Percentiles rank a stretch among this genome's conserved stretches.
These are phyloP conservation scores for Saxispiralis lemnorum DNA, from an alignment of 495 filamentous ascomycete species.

Conservation along the genomic window DNA sequence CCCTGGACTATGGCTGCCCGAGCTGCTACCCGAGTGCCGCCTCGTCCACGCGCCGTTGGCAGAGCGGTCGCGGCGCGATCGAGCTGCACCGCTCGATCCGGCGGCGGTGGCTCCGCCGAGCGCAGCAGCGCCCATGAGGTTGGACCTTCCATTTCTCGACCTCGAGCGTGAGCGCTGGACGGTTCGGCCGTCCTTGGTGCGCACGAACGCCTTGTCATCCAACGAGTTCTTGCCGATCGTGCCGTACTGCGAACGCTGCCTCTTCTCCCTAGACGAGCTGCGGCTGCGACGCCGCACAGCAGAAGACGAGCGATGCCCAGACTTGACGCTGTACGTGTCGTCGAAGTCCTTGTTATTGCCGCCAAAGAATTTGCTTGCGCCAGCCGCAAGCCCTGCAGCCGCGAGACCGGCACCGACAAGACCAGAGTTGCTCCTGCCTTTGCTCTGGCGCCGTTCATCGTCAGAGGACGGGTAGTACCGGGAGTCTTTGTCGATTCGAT, in stretches of 20 bases:
- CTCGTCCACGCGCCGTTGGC: constrained; percentile 6
- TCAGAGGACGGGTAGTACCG: constrained; percentile 42
- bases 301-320: constrained; percentile 31
- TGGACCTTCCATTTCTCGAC: constrained; percentile 27
- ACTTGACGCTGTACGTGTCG: constrained; percentile 40
- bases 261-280: constrained; percentile 9
- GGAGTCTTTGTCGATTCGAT: constrained; percentile 37
- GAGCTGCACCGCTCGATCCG: constrained; percentile 15
- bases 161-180: constrained; percentile 26
- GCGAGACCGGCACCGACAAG: constrained; percentile 35
- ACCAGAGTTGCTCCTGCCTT: constrained; percentile 23
- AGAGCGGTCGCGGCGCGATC: not conserved
- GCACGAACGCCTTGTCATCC: constrained; percentile 7
- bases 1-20: constrained; percentile 3
- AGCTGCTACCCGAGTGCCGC: constrained; percentile 5
- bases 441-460: constrained; percentile 26
- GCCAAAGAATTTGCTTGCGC: constrained; percentile 8
- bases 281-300: constrained; percentile 16
- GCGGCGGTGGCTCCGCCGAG: constrained; percentile 25
- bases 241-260: constrained; percentile 3
- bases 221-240: not conserved
- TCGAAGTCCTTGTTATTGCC: constrained; percentile 30
- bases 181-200: constrained; percentile 9
- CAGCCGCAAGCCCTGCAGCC: constrained; percentile 24
- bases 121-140: constrained; percentile 29